These are phyloP conservation scores for Fragilaria crotonensis DNA, from an alignment of 108 stramenopile species.

Conservation along the genomic window DNA sequence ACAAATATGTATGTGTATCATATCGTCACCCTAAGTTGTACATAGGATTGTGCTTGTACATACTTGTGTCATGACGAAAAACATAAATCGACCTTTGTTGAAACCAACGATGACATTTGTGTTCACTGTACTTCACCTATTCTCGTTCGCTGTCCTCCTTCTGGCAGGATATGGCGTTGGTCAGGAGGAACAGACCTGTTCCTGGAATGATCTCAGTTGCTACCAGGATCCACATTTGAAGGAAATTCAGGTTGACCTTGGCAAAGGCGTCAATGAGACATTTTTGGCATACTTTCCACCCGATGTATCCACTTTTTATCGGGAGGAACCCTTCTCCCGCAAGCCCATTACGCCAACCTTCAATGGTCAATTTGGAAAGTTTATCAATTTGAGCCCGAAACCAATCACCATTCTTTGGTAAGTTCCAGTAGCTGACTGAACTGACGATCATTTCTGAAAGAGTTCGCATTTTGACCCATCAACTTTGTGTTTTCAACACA, in stretches of 20 bases:
- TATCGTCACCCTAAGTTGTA: too few species aligned
- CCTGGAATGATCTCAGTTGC: not conserved
- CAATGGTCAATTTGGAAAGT: constrained; percentile 47
- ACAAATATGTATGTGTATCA: too few species aligned
- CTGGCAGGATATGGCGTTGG: too few species aligned
- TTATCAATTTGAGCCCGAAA: constrained; percentile 44
- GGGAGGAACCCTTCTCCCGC: constrained; percentile 22
- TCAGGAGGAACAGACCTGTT: not conserved
- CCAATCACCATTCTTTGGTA: constrained; percentile 28
- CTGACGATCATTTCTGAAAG: too few species aligned
- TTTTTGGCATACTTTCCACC: constrained; percentile 33
- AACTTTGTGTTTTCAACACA: too few species aligned
- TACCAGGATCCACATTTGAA: constrained; percentile 29
- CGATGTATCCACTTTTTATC: constrained; percentile 38
- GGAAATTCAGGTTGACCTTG: constrained; percentile 33
- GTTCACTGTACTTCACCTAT: too few species aligned
- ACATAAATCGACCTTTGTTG: too few species aligned
- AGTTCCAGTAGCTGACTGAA: too few species aligned
- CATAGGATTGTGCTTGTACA: too few species aligned
- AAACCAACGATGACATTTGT: too few species aligned
- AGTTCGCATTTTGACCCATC: constrained; percentile 28
- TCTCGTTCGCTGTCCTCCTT: too few species aligned
- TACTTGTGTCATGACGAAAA: too few species aligned
- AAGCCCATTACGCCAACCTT: constrained; percentile 16
- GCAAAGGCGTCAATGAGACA: constrained; percentile 6